Percentiles rank a stretch among this genome's conserved stretches.
These are phyloP conservation scores for Angomonas desouzai DNA, from an alignment of 208 protist genomes.

Conservation along the genomic window DNA sequence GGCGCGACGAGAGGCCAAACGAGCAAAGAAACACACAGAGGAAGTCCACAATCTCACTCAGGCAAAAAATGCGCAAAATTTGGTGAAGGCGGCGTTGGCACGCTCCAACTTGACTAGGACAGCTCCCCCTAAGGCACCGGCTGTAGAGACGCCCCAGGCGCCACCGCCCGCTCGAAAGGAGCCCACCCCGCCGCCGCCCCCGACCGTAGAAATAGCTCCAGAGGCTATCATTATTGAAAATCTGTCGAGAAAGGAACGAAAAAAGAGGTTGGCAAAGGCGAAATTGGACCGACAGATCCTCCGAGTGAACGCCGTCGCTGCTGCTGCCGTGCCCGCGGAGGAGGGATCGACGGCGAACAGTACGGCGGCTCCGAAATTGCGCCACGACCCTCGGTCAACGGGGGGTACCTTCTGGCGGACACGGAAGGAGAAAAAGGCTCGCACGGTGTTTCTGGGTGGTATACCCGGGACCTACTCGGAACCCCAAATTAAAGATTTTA, in stretches of 20 bases:
- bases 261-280: conserved; percentile 41
- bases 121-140: neutral
- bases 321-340: neutral
- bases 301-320: neutral
- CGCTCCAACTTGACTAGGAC: neutral
- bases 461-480: conserved; percentile 52
- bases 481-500: conserved; percentile 57
- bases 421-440: conserved; percentile 69
- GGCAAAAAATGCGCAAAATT: neutral
- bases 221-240: conserved; percentile 18
- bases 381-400: conserved; percentile 81
- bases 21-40: conserved; percentile 25
- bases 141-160: neutral
- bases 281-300: conserved; percentile 56
- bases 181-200: neutral
- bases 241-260: conserved; percentile 62
- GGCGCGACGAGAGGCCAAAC: conserved; percentile 65
- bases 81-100: neutral
- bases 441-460: conserved; percentile 83
- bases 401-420: conserved; percentile 84
- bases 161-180: neutral
- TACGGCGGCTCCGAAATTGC: conserved; percentile 18
- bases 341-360: neutral
- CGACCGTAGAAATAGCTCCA: neutral
- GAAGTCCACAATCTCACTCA: neutral